A percentile compares a stretch with the other conserved stretches of the same genome.
Evolutionary conservation across 495 filamentous ascomycete species (phyloP).

Genomic region (Pseudoneurospora amorphoporcata): DNA sequence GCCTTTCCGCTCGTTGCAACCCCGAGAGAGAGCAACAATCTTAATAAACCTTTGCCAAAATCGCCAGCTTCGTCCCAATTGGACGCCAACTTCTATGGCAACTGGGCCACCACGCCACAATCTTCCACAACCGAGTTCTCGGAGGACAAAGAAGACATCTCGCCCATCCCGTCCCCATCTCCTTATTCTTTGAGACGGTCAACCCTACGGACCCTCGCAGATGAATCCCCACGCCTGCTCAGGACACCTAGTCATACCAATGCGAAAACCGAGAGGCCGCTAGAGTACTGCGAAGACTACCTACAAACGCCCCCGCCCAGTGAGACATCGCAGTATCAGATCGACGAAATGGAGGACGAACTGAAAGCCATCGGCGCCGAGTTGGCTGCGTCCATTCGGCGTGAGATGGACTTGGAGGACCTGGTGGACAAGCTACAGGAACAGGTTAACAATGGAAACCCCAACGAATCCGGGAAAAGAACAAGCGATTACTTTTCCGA

Average conservation of each 20-base stretch:
- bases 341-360: slow-evolving; percentile 86
- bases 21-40: slow-evolving; percentile 17
- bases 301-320: slow-evolving; percentile 35
- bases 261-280: slow-evolving; percentile 19
- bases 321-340: slow-evolving; percentile 27
- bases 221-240: slow-evolving; percentile 31
- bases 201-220: slow-evolving; percentile 18
- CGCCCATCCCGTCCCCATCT: slow-evolving; percentile 34
- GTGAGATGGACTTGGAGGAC: slow-evolving; percentile 96
- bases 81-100: slow-evolving; percentile 36
- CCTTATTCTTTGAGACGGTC: slow-evolving; percentile 30
- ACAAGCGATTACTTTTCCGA: slow-evolving; percentile 99
- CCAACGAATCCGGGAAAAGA: slow-evolving; percentile 55
- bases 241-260: slow-evolving; percentile 20
- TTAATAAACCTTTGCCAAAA: slow-evolving; percentile 43
- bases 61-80: slow-evolving; percentile 43
- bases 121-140: slow-evolving; percentile 33
- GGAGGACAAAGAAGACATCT: slow-evolving; percentile 32
- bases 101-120: slow-evolving; percentile 38
- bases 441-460: slow-evolving; percentile 45
- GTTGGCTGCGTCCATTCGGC: slow-evolving; percentile 79
- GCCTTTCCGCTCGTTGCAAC: neutral
- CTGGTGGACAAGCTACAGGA: slow-evolving; percentile 76
- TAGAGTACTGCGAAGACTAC: slow-evolving; percentile 37
- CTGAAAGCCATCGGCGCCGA: slow-evolving; percentile 86